These are phyloP conservation scores for Delphinella strobiligena DNA, from an alignment of 2,329 filamentous ascomycete species.

Conservation along the genomic window DNA sequence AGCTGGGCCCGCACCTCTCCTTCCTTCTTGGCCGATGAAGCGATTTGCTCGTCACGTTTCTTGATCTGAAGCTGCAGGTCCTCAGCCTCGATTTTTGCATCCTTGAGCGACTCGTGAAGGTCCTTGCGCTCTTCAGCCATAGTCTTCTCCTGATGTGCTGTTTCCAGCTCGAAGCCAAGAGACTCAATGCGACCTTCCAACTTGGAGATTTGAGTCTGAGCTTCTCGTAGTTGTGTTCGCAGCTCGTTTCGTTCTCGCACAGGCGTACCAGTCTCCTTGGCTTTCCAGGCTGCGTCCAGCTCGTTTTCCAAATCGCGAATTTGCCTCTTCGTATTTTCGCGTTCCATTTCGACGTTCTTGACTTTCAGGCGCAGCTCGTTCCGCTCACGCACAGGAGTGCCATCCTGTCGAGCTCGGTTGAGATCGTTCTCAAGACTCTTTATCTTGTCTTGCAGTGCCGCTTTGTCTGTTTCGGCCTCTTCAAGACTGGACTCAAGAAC, in stretches of 20 bases:
- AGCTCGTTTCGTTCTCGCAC: slow-evolving; percentile 22
- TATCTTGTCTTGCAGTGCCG: slow-evolving; percentile 47
- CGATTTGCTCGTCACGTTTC: slow-evolving; percentile 56
- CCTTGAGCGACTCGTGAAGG: slow-evolving; percentile 48
- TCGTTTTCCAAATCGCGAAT: slow-evolving; percentile 25
- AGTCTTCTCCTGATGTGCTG: slow-evolving; percentile 38
- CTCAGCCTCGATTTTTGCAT: slow-evolving; percentile 42
- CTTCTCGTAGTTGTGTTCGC: slow-evolving; percentile 20
- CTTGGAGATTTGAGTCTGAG: slow-evolving; percentile 21
- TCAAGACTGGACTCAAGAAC: slow-evolving; percentile 33
- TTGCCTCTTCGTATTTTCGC: slow-evolving; percentile 19
- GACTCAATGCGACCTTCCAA: slow-evolving; percentile 45
- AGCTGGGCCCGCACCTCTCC: slow-evolving; percentile 53
- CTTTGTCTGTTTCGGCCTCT: slow-evolving; percentile 36
- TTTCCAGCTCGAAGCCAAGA: slow-evolving; percentile 45
- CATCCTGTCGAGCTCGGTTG: slow-evolving; percentile 25
- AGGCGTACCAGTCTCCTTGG: slow-evolving; percentile 18
- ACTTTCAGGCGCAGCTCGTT: slow-evolving; percentile 21
- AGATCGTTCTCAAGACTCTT: slow-evolving; percentile 26
- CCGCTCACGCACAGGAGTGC: slow-evolving; percentile 23
- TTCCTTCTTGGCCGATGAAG: slow-evolving; percentile 44
- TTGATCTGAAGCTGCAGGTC: slow-evolving; percentile 57
- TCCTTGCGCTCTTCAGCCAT: slow-evolving; percentile 45
- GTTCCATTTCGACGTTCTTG: slow-evolving; percentile 18
- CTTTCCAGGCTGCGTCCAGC: slow-evolving; percentile 17